Percentiles rank a stretch among this genome's conserved stretches.
Evolutionary conservation across 2,329 filamentous ascomycete genomes (phyloP).

Genomic region (Trichoderma guizhouense): DNA sequence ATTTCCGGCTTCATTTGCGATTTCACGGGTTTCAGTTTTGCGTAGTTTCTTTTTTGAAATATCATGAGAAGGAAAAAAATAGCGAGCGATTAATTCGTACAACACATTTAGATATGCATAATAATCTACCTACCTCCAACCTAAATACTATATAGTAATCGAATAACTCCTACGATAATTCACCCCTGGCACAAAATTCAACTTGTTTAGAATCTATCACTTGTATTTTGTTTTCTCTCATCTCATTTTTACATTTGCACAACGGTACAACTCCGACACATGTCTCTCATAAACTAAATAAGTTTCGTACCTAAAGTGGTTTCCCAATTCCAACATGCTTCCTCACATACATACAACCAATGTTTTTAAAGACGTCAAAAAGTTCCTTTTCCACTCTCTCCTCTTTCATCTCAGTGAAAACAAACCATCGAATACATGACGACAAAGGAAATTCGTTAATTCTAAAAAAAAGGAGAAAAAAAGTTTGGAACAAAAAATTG

Average conservation of each 20-base stretch:
- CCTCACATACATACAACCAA: background rate
- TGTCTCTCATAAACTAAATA: background rate
- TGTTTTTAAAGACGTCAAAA: background rate
- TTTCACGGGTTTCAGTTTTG: background rate
- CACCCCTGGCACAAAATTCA: background rate
- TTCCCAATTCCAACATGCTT: background rate
- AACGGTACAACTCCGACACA: background rate
- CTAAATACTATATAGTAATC: background rate
- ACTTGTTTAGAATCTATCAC: background rate
- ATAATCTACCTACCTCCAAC: background rate
- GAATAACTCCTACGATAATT: background rate
- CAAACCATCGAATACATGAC: background rate
- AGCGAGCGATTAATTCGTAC: background rate
- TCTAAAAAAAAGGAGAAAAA: background rate
- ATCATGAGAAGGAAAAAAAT: background rate
- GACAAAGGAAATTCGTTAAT: constrained; percentile 17
- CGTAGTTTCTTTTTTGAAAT: background rate
- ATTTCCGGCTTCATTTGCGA: background rate
- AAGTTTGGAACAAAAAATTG: background rate
- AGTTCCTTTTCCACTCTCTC: background rate
- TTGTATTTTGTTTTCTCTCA: background rate
- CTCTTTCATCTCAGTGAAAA: background rate
- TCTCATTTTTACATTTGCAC: background rate
- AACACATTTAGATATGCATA: background rate
- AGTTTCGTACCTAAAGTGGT: background rate